Conservation (phyloP, 164 flowering plant species). For the Macadamia tetraphylla region DNA sequence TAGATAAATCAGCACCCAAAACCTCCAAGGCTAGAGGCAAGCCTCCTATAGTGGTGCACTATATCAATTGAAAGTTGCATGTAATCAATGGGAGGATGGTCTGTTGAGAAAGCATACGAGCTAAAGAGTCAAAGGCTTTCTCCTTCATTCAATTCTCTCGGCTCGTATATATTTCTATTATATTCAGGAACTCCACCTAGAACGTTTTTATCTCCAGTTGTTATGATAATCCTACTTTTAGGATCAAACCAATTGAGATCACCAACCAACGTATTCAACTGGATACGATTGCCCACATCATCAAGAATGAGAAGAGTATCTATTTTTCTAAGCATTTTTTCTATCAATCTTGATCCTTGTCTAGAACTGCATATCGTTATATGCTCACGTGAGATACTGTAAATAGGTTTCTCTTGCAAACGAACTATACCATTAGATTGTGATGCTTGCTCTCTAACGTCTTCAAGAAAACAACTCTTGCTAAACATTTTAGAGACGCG, state of each 20-base stretch:
- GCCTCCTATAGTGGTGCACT: too few species aligned
- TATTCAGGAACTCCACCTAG: neutral
- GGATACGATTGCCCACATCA: constrained; percentile 17
- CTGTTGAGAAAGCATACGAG: too few species aligned
- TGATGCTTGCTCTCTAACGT: constrained; percentile 13
- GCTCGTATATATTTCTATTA: neutral
- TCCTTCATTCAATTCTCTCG: neutral
- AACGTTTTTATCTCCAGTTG: constrained; percentile 10
- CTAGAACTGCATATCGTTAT: too few species aligned
- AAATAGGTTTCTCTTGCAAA: too few species aligned
- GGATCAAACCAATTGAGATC: neutral
- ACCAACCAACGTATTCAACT: constrained; percentile 9
- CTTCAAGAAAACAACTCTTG: neutral
- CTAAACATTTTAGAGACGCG: constrained; percentile 6
- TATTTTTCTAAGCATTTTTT: neutral
- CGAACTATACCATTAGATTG: neutral
- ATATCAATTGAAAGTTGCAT: too few species aligned
- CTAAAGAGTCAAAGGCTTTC: constrained; percentile 9
- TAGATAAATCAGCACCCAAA: too few species aligned
- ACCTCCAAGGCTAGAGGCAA: too few species aligned
- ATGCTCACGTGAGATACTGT: too few species aligned
- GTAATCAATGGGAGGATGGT: too few species aligned
- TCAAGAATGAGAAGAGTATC: constrained; percentile 24
- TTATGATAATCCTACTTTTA: constrained; percentile 14
- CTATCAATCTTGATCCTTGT: neutral